Conservation (phyloP, 805 yeast genomes). For the Metschnikowia colocasiae region DNA sequence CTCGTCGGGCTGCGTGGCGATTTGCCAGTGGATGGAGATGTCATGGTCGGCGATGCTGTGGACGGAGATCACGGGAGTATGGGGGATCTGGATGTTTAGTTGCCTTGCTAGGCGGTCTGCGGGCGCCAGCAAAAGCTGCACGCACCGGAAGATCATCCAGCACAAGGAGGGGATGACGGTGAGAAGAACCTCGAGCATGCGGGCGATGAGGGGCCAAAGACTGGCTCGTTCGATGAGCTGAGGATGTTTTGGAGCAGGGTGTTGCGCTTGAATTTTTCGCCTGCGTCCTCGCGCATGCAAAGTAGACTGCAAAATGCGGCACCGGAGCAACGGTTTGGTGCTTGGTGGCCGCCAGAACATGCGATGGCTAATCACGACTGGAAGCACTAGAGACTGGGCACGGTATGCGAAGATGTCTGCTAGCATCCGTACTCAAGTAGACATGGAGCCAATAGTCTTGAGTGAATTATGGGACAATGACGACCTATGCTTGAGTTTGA, state of each 20-base stretch:
- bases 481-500: too few species aligned
- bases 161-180: constrained; percentile 32
- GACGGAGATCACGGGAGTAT: constrained; percentile 50
- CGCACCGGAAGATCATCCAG: constrained; percentile 41
- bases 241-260: background rate
- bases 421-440: too few species aligned
- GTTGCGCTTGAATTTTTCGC: constrained; percentile 1
- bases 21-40: constrained; percentile 49
- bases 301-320: background rate
- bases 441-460: too few species aligned
- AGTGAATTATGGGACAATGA: too few species aligned
- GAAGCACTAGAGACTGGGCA: too few species aligned
- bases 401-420: too few species aligned
- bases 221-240: background rate
- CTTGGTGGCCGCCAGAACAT: too few species aligned
- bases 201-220: background rate
- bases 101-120: constrained; percentile 43
- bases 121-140: constrained; percentile 40
- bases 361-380: too few species aligned
- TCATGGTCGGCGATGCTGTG: constrained; percentile 47
- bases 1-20: constrained; percentile 21
- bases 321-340: too few species aligned
- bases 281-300: constrained; percentile 2
- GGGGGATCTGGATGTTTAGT: constrained; percentile 53
- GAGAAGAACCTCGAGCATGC: constrained; percentile 33